Evolutionary conservation across 2,329 filamentous ascomycete genomes (phyloP).

Genomic region (Scopulariopsis brevicaulis): DNA sequence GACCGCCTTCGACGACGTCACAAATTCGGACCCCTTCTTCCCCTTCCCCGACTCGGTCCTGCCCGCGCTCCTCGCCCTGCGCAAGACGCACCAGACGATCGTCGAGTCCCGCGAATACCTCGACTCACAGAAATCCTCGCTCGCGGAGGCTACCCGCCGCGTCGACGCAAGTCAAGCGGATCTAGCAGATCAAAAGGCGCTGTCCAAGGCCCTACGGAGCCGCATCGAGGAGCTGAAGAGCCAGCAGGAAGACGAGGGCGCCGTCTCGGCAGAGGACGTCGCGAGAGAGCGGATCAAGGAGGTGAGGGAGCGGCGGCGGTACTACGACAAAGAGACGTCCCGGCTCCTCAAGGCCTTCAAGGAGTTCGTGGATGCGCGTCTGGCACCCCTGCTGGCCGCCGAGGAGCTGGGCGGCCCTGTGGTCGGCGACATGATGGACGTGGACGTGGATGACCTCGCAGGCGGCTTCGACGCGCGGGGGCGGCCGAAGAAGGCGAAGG

Average conservation of each 20-base stretch:
- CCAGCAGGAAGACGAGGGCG: constrained; percentile 43
- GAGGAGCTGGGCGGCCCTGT: constrained; percentile 77
- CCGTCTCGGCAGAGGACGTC: constrained; percentile 48
- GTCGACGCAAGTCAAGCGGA: constrained; percentile 39
- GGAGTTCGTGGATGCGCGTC: constrained; percentile 56
- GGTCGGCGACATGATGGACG: constrained; percentile 60
- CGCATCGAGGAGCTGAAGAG: constrained; percentile 48
- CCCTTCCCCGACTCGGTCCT: constrained; percentile 57
- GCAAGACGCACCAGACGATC: constrained; percentile 53
- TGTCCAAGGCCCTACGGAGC: constrained; percentile 38
- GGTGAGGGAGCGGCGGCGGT: constrained; percentile 44
- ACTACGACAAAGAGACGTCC: constrained; percentile 49
- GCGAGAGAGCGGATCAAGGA: constrained; percentile 51
- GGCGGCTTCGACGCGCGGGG: constrained; percentile 50
- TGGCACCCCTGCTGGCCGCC: constrained; percentile 68
- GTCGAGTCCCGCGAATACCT: constrained; percentile 53
- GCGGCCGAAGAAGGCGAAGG: constrained; percentile 38
- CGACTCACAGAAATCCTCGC: constrained; percentile 24
- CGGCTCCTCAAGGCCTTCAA: constrained; percentile 53
- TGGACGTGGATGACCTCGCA: constrained; percentile 46
- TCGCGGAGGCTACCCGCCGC: constrained; percentile 30
- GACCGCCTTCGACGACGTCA: constrained; percentile 53
- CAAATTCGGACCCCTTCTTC: constrained; percentile 50
- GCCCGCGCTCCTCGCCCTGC: constrained; percentile 60
- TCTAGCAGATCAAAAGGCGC: constrained; percentile 41